Conservation (phyloP, 2,329 filamentous ascomycete genomes). For the Fusarium oxysporum region DNA sequence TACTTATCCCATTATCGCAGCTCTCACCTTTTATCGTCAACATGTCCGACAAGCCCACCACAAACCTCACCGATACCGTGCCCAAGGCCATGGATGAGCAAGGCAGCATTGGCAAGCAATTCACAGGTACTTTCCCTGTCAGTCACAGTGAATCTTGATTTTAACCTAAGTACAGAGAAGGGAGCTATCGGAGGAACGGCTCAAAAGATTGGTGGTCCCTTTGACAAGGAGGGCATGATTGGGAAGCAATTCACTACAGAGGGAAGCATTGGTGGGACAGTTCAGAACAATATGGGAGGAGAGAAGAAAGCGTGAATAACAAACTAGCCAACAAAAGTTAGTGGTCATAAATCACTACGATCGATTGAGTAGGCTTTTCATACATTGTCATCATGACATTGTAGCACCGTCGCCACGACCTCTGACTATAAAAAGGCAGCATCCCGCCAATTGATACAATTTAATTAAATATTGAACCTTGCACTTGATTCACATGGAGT, state of each 20-base stretch:
- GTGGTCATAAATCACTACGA: no score
- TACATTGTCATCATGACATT: no score
- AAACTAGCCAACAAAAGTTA: neutral
- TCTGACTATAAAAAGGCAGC: no score
- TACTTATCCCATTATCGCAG: no score
- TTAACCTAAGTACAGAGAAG: constrained; percentile 47
- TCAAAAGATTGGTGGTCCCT: constrained; percentile 62
- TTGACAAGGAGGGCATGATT: constrained; percentile 63
- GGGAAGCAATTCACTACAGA: constrained; percentile 67
- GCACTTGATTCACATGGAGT: no score
- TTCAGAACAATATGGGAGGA: constrained; percentile 60
- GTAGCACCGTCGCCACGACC: no score
- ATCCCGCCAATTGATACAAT: no score
- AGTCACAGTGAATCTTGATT: no score
- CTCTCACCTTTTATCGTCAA: neutral
- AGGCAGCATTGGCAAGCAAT: constrained; percentile 66
- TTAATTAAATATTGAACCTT: no score
- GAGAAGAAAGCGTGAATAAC: constrained; percentile 43
- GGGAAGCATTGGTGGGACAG: constrained; percentile 63
- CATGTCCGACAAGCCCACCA: constrained; percentile 33
- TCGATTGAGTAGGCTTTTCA: no score
- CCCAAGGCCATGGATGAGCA: constrained; percentile 60
- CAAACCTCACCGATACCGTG: constrained; percentile 22
- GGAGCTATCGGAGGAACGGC: constrained; percentile 63
- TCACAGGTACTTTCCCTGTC: constrained; percentile 55